Evolutionary conservation across 306 rosid species (phyloP), one percentile per base, ranked within the genome.

Genomic region (Macrotyloma uniflorum): DNA sequence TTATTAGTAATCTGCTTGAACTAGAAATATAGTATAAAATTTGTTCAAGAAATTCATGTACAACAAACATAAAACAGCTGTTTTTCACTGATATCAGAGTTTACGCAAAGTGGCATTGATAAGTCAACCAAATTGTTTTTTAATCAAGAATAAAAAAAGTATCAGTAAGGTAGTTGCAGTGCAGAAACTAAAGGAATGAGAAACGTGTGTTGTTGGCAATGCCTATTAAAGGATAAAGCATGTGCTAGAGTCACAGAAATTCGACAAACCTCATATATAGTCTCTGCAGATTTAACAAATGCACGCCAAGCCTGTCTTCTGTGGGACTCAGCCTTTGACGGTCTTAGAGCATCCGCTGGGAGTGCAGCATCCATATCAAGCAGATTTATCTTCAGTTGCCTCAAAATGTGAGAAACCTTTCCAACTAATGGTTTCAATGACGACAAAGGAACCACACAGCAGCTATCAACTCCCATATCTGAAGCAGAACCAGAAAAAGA

Each of bases 341-440:
- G 91, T 86, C 91, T 88, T 30, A 96, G 46, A 76, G 96, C 94
- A 80, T 84, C 89, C 43, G 90, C 88, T 15, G 93, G 89, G 42
- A 96, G 89, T 12, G 91, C 91, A 78, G 99, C 99, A 71, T 96
- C 98, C 88, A 96, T 93, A 63, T 96, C 98, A 80, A 93, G 98
- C 15, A 96, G 87, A 87, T 84, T 88, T 55, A 87, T 90, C 88
- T 93, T 96, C 64, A 93, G 87, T 83, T 80, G 88, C 92, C 87
- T 91, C 64, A 75, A 85, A 79, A 96, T 89, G 66, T 86, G 94
- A 50, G 87, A 87, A 79, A 80, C 87, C 83, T 86, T 93, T 33
- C 99, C 99, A 74, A 86, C 90, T 76, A 96, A 62, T 42, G 98
- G 98, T 83, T 87, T 91, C 85, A 87, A 84, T 15, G 99, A 91